Evolutionary conservation across 2,329 filamentous ascomycete species (phyloP), one percentile per base, ranked within the genome.

Genomic region (Colletotrichum gigasporum): DNA sequence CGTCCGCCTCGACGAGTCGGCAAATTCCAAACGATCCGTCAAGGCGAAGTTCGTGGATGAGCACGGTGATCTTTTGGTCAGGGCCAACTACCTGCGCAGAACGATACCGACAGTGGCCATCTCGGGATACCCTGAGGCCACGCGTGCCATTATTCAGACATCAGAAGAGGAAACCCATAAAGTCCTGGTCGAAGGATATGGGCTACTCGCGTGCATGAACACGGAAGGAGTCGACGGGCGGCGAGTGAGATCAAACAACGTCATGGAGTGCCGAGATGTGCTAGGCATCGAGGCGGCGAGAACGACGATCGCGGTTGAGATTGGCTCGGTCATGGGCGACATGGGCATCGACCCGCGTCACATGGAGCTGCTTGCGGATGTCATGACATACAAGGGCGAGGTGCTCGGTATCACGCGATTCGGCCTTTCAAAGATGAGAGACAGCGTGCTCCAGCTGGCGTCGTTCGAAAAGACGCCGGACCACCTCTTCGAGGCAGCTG

Each of bases 381-480:
- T 97, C 56, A 99, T 99, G 96, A 98, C 96, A 1, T 98, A 95
- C 85, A 98, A 97, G 82, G 96, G 96, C 52, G 95, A 98, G 70
- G 92, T 99, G 0, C 86, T 97, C 16, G 96, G 96, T 53, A 99
- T 99, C 75, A 99, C 96, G 2, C 91, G 96, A 30, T 98, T 98
- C 77, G 96, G 96, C 53, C 84, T 99, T 24, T 92, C 94, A 61
- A 99, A 98, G 84, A 98, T 97, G 91, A 87, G 96, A 53, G 96
- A 99, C 77, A 92, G 88, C 14, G 96, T 98, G 10, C 82, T 99
- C 59, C 96, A 99, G 78, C 85, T 99, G 11, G 96, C 96, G 0
- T 95, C 91, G 16, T 99, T 99, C 74, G 96, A 99, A 79, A 98
- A 98, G 86, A 99, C 96, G 47, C 94, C 96, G 0, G 96, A 99